phyloP scores from a whole-genome alignment of 164 flowering plant species.

The Malania oleifera region DNA sequence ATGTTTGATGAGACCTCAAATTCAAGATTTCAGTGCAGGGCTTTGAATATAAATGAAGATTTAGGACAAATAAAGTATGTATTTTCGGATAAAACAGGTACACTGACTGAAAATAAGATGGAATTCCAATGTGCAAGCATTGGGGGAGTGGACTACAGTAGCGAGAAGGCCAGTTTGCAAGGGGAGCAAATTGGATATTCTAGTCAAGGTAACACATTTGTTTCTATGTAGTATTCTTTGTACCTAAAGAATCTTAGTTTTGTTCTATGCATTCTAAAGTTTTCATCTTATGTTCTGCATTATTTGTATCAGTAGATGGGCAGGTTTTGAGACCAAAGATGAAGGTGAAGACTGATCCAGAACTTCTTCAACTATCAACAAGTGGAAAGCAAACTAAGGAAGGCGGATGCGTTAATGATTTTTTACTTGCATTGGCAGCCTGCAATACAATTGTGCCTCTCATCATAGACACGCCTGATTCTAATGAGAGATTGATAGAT shows the following conservation, averaged over 20 bases:
- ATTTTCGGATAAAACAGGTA: constrained; percentile 97
- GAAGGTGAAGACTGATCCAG: constrained; percentile 65
- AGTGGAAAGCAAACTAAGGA: constrained; percentile 35
- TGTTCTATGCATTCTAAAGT: background rate
- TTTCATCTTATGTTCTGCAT: background rate
- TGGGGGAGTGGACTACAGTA: constrained; percentile 67
- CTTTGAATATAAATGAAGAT: constrained; percentile 96
- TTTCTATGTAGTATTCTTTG: background rate
- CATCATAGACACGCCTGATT: constrained; percentile 49
- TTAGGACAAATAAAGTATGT: constrained; percentile 91
- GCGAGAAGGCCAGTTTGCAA: constrained; percentile 19
- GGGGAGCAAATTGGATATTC: constrained; percentile 36
- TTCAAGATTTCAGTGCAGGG: constrained; percentile 91
- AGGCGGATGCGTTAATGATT: constrained; percentile 52
- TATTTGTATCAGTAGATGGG: constrained; percentile 50
- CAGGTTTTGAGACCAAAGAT: constrained; percentile 67
- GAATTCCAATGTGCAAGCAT: constrained; percentile 93
- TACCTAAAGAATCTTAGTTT: background rate
- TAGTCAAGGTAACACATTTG: constrained; percentile 45
- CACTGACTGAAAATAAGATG: constrained; percentile 98
- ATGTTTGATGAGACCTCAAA: constrained; percentile 72
- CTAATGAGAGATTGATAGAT: constrained; percentile 55
- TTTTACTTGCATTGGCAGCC: constrained; percentile 91
- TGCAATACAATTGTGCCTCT: constrained; percentile 98
- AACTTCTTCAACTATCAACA: constrained; percentile 45